phyloP scores from a whole-genome alignment of 768 basidiomycete species.

The Termitomyces sp. region DNA sequence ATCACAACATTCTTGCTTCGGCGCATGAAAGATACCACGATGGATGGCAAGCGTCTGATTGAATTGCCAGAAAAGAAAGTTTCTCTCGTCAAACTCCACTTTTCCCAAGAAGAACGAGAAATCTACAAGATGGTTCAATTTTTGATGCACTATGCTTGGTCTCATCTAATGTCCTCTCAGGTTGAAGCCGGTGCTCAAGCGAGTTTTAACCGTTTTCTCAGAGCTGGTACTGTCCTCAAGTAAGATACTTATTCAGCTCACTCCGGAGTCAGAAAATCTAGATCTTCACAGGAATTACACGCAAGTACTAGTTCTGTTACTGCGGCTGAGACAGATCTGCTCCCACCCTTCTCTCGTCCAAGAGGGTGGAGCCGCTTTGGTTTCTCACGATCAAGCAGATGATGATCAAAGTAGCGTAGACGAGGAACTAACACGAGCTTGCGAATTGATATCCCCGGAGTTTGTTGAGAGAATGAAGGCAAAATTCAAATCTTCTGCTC shows the following conservation, averaged over 20 bases:
- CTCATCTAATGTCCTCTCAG: constrained; percentile 17
- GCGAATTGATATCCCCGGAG: constrained; percentile 33
- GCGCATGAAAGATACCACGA: constrained; percentile 54
- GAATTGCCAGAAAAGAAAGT: constrained; percentile 55
- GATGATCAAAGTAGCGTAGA: constrained; percentile 23
- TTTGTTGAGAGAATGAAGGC: constrained; percentile 47
- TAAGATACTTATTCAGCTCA: no score
- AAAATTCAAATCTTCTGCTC: constrained; percentile 34
- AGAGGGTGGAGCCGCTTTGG: no score
- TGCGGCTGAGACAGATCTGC: no score
- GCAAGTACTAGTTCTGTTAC: no score
- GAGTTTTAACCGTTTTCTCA: constrained; percentile 57
- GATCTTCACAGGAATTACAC: no score
- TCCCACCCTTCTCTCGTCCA: no score
- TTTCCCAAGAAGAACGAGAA: constrained; percentile 54
- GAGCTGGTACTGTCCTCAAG: constrained; percentile 43
- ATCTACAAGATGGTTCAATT: constrained; percentile 48
- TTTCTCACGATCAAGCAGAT: constrained; percentile 28
- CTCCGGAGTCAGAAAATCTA: no score
- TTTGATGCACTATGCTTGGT: neutral
- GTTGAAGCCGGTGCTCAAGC: constrained; percentile 50
- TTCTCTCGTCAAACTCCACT: constrained; percentile 45
- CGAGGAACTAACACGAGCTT: constrained; percentile 41
- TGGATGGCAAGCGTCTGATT: constrained; percentile 67
- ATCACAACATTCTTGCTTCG: constrained; percentile 49